Evolutionary conservation across 805 yeast genomes (phyloP), one percentile per base, ranked within the genome.

Genomic region (Pichia heedii): DNA sequence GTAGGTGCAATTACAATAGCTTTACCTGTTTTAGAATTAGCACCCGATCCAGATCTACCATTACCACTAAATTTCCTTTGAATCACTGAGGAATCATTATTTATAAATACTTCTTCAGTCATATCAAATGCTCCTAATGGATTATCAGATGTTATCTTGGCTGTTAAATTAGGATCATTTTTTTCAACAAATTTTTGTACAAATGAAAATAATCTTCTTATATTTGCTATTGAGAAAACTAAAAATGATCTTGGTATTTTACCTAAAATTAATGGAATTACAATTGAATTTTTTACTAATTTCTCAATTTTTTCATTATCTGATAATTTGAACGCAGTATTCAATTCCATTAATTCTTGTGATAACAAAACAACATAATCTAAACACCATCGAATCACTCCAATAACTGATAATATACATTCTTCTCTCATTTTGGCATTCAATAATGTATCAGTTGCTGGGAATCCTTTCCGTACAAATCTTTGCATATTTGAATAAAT

Each of bases 351-450:
- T 29, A 83, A 61, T 50, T 90, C 95, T 59, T 89, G 95, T 43
- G 79, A 76, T 34, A 85, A 58, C 49, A 76, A 78, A 1, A 81
- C 76, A 43, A 86, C 69, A 47, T 86, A 76, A 57, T 88, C 96
- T 27, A 86, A 73, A 51, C 85, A 74, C 96, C 97, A 90, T 53
- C 86, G 76, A 9, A 84, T 77, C 33, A 83, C 76, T 0, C 97
- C 97, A n/a, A 85, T 61, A 11, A 79, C 67, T 16, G 77, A 70
- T 52, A 80, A 66, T 4, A 83, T 69, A 48, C 77, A 69, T 52
- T 82, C 88, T 32, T 80, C 81, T 50, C 87, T 68, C 55, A 74
- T 48, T 54, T 54, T 46, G 41, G 69, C 58, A 37, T 63, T 62
- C 6, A 55, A 53, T 10, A 61, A 56, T 18, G 68, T 68, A 47